These are phyloP conservation scores for Exsudoporus floridanus DNA, from an alignment of 1,284 basidiomycete species.

Conservation along the genomic window DNA sequence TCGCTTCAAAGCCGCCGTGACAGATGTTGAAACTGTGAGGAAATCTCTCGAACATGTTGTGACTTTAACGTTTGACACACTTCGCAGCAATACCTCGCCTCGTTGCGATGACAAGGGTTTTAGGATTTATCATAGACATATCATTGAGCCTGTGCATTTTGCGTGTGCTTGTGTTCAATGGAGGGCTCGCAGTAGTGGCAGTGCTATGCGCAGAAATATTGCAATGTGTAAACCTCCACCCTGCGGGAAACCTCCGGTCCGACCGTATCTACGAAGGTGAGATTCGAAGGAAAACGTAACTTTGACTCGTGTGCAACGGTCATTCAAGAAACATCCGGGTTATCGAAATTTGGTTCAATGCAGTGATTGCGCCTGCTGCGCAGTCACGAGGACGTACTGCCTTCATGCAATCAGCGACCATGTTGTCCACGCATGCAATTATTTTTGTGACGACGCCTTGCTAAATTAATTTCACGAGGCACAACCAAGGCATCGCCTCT, in stretches of 20 bases:
- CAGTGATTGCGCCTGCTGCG: conserved; percentile 27
- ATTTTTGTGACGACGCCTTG: conserved; percentile 23
- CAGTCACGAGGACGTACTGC: conserved; percentile 31
- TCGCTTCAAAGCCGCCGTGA: conserved; percentile 72
- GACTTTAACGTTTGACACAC: conserved; percentile 12
- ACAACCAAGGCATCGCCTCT: conserved; percentile 25
- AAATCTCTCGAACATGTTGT: conserved; percentile 1
- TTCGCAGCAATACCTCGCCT: conserved; percentile 30
- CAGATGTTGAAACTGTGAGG: conserved; percentile 60
- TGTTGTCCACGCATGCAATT: conserved; percentile 23
- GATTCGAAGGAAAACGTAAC: too few relatives aligned
- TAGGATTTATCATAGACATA: background rate
- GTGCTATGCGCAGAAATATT: background rate
- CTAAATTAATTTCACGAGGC: conserved; percentile 29
- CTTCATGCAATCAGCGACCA: conserved; percentile 16
- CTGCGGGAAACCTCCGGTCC: background rate
- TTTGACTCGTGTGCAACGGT: too few relatives aligned
- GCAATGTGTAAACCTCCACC: background rate
- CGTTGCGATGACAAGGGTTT: conserved; percentile 23
- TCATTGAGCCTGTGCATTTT: background rate
- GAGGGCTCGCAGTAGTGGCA: too few relatives aligned
- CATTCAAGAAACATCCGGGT: background rate
- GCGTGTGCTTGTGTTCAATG: background rate
- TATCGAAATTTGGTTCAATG: conserved; percentile 1
- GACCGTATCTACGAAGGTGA: background rate